These are phyloP conservation scores for Mycosphaerella arachidis DNA, from an alignment of 2,329 filamentous ascomycete genomes.

Conservation along the genomic window DNA sequence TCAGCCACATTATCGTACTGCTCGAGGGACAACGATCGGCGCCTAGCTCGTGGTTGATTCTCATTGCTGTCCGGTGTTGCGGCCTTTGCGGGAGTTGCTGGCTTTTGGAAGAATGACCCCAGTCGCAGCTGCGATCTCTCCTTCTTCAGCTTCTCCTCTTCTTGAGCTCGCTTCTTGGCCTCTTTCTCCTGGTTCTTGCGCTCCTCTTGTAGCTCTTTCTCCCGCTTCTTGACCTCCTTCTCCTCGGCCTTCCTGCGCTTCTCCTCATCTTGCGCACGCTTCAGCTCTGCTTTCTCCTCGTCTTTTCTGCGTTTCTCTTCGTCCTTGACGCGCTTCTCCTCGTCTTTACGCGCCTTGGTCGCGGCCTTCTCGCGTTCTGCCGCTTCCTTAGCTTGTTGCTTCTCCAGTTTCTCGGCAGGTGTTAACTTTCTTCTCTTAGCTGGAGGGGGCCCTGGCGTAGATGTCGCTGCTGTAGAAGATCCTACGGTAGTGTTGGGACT, in stretches of 20 bases:
- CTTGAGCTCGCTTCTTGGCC: conserved; percentile 27
- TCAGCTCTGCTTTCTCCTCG: conserved; percentile 38
- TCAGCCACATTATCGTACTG: conserved; percentile 27
- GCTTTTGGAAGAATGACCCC: conserved; percentile 44
- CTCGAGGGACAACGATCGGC: conserved; percentile 34
- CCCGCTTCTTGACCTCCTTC: conserved; percentile 23
- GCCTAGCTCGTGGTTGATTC: conserved; percentile 28
- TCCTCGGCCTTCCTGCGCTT: conserved; percentile 32
- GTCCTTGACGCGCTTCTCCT: conserved; percentile 38
- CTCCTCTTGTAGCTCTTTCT: conserved; percentile 39
- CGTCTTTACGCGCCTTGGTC: conserved; percentile 39
- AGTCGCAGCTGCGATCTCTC: conserved; percentile 35
- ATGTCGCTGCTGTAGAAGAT: conserved; percentile 3
- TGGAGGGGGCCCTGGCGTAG: conserved; percentile 25
- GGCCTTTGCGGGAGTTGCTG: conserved; percentile 31
- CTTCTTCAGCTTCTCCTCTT: conserved; percentile 30
- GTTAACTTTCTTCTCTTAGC: conserved; percentile 43
- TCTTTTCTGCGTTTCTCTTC: conserved; percentile 41
- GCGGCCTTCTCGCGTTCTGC: conserved; percentile 32
- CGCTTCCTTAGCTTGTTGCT: conserved; percentile 23
- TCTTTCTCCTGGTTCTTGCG: conserved; percentile 41
- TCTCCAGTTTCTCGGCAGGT: conserved; percentile 38
- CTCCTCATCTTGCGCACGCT: conserved; percentile 35
- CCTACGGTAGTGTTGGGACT: conserved; percentile 8
- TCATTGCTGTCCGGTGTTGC: conserved; percentile 7